Base-by-base conservation (phyloP, 305 asterid genomes). In the Fraxinus paxiana region DNA sequence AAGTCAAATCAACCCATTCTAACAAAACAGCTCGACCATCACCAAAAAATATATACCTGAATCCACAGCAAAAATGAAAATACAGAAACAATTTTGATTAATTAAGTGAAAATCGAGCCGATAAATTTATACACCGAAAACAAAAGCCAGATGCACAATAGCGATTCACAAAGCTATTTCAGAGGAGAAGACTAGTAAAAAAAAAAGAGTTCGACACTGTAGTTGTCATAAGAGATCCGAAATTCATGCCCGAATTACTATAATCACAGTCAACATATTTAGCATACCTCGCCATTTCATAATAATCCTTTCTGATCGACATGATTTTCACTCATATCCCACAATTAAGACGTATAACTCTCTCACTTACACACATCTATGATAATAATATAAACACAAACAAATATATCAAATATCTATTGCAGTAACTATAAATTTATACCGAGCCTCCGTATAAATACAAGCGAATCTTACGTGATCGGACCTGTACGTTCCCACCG, bases 181-280 rank as follows among this genome's bases (percentile, higher is more conserved):
- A 33, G 74, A 28, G 87, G 86, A 26, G 78, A 81, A 54, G 65
- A 86, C 78, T 59, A 54, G 79, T 79, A 80, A 84, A 84, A 88
- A 87, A 67, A 17, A 88, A 81, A 48, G 73, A 67, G 85, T 81
- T 81, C 79, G 81, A 82, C 85, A 86, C 90, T 75, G 80, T 76
- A 65, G 71, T 84, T 78, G 83, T 86, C 88, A 87, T 75, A 38
- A 84, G 87, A 91, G 97, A 92, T 92, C 96, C 96, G 91, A 80
- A 85, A 88, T 84, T 80, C 75, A 26, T 69, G 88, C 88, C 87
- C 51, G 18, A 81, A 77, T 87, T 85, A 46, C 81, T 46, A 88
- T 73, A 79, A 85, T 80, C 86, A 77, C 81, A 79, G 84, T 83
- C 82, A 89, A 82, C 78, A 65, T 67, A 79, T 10, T 77, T 70